phyloP scores from a whole-genome alignment of 169 alveolate genomes.

The Nephromyces sp. region DNA sequence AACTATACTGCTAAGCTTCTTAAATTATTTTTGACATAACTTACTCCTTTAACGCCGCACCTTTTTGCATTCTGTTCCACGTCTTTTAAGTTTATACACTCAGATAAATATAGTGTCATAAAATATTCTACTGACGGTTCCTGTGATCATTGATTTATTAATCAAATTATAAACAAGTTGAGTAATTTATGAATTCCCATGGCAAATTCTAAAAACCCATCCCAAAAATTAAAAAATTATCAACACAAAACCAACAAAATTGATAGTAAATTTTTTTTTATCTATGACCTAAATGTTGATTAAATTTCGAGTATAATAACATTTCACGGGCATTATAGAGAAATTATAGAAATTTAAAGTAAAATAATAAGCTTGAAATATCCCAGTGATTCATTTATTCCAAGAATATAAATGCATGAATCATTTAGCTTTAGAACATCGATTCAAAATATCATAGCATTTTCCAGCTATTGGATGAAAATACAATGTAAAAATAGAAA shows the following conservation, averaged over 20 bases:
- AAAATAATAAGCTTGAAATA: too few species aligned
- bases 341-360: too few species aligned
- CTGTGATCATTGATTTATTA: not conserved
- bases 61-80: slow-evolving; percentile 14
- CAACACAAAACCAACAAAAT: not conserved
- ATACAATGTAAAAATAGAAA: too few species aligned
- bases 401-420: not conserved
- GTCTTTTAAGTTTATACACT: slow-evolving; percentile 9
- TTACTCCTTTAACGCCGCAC: slow-evolving; percentile 29
- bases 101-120: slow-evolving; percentile 39
- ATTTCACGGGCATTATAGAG: too few species aligned
- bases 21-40: not conserved
- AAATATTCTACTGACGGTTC: slow-evolving; percentile 29
- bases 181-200: not conserved
- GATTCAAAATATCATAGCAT: too few species aligned
- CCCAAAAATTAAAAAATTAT: not conserved
- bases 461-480: too few species aligned
- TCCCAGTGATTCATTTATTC: too few species aligned
- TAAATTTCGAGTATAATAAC: not conserved
- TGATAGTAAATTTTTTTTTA: not conserved
- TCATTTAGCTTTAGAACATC: not conserved
- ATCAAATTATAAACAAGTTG: not conserved
- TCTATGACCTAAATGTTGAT: not conserved
- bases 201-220: not conserved
- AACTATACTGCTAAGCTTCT: not conserved